A percentile compares a stretch with the other conserved stretches of the same genome.
Conservation (phyloP, 2,329 filamentous ascomycete genomes). For the Fusarium virguliforme region DNA sequence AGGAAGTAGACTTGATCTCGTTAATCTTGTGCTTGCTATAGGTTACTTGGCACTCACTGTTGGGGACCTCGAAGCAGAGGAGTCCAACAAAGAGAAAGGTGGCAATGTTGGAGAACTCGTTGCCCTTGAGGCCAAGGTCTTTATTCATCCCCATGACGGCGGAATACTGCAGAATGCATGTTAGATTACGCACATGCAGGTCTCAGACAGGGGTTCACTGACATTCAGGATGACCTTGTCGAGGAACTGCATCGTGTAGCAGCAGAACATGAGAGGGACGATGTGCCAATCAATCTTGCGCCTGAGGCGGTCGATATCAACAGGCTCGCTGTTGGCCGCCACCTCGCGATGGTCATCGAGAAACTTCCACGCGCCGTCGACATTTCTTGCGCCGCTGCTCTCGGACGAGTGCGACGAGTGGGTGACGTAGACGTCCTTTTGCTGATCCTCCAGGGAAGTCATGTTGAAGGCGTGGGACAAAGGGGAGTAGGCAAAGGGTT, state of each 20-base stretch:
- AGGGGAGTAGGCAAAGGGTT: not conserved
- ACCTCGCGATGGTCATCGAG: conserved; percentile 61
- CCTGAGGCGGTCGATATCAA: conserved; percentile 64
- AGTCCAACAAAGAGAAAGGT: conserved; percentile 76
- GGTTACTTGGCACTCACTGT: conserved; percentile 59
- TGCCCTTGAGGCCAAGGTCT: conserved; percentile 68
- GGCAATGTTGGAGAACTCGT: conserved; percentile 75
- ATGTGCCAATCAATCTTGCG: conserved; percentile 73
- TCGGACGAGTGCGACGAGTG: conserved; percentile 20
- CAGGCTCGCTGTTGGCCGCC: conserved; percentile 52
- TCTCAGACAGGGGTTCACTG: conserved; percentile 45
- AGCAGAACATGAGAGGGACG: conserved; percentile 74
- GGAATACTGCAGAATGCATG: conserved; percentile 66
- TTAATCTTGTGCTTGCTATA: not conserved
- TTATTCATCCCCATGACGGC: conserved; percentile 75
- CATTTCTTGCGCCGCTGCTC: conserved; percentile 32
- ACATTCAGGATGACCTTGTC: conserved; percentile 77
- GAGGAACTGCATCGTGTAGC: conserved; percentile 75
- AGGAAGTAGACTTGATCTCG: conserved; percentile 66
- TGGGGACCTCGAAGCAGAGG: conserved; percentile 72
- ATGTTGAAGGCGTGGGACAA: conserved; percentile 19
- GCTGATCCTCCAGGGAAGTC: conserved; percentile 27
- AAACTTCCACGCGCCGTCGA: conserved; percentile 65
- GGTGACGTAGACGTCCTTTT: conserved; percentile 28
- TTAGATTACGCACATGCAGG: conserved; percentile 5